Evolutionary conservation across 2,329 filamentous ascomycete genomes (phyloP), one percentile per base, ranked within the genome.

Genomic region (Scedosporium boydii): DNA sequence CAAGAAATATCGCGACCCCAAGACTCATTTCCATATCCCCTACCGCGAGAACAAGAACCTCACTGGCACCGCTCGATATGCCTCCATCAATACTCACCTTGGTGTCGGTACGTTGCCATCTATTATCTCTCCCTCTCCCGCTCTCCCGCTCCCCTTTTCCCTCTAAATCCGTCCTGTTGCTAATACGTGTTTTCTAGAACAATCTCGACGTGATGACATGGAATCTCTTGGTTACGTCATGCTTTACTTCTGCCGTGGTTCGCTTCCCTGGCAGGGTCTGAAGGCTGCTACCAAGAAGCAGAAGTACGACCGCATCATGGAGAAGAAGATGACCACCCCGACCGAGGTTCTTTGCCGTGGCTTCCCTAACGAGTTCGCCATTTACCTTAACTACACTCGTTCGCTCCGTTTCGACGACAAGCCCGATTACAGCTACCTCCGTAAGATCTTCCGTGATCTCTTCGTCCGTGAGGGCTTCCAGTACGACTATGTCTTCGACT

Each of bases 31-130:
- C 82, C 95, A 99, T 79, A 99, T 98, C 66, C 95, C 95, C 57
- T 98, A 99, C 84, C 88, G 95, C 80, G 95, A 98, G 91, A 98
- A 98, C 88, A 98, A 99, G 90, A 98, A 98, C 85, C 82, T 99
- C 78, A 99, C 95, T 62, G 95, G 95, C 76, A 99, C 95, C 71
- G 95, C 95, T 71, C 93, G 95, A 75, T 99, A 99, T 78, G 95
- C 95, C 66, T 96, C 90, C 66, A 99, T 99, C 82, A 99, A 99
- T 83, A 99, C 95, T 65, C 95, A 99, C 74, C 80, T 98, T 74
- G 95, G 95, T 77, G 95, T 98, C 70, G 88, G 87, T 89, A 84
- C 68, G 85, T 82, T 26, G 44, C 18, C 12, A 27, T 16, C 51
- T 2, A 10, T n/a, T 23, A 16, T 60, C n/a, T 21, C 12, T 38